A percentile compares a stretch with the other conserved stretches of the same genome.
Evolutionary conservation across 306 rosid species (phyloP).

Genomic region (Cucumis sativus): Cucumber_9930_V3 NC_026660.2:68001-68500

Average conservation of each 20-base stretch:
- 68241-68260: conserved; percentile 44
- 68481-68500: conserved; percentile 64
- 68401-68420: conserved; percentile 60
- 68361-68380: conserved; percentile 36
- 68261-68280: conserved; percentile 9
- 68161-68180: neutral
- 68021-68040: neutral
- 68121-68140: neutral
- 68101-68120: neutral
- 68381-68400: conserved; percentile 55
- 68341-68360: conserved; percentile 41
- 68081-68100: neutral
- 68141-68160: neutral
- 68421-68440: conserved; percentile 48
- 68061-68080: neutral
- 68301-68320: conserved; percentile 23
- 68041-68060: neutral
- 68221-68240: conserved; percentile 66
- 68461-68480: conserved; percentile 49
- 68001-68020: too few species aligned
- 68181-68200: conserved; percentile 33
- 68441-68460: conserved; percentile 74
- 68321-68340: conserved; percentile 69
- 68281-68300: conserved; percentile 14
- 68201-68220: conserved; percentile 55